A percentile compares a stretch with the other conserved stretches of the same genome.
These are phyloP conservation scores for Sclerotinia subarctica DNA, from an alignment of 2,329 filamentous ascomycete genomes.

Conservation along the genomic window DNA sequence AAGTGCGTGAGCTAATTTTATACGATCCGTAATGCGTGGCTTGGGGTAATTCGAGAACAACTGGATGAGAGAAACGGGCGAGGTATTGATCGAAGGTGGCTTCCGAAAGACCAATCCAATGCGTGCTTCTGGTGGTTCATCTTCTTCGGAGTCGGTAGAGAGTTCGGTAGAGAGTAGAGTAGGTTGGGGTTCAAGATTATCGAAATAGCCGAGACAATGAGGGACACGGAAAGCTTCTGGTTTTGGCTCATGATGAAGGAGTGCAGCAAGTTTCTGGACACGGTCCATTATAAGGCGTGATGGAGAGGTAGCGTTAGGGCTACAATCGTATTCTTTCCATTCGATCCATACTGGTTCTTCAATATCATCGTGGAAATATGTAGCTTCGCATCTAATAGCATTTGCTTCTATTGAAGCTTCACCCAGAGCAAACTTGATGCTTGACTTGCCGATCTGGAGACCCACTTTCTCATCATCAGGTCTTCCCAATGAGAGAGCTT, in stretches of 20 bases:
- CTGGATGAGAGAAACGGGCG: conserved; percentile 48
- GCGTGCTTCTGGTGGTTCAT: conserved; percentile 44
- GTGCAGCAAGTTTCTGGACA: conserved; percentile 47
- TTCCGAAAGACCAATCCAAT: conserved; percentile 55
- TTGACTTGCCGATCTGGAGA: conserved; percentile 24
- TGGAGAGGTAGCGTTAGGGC: conserved; percentile 39
- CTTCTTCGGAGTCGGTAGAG: conserved; percentile 37
- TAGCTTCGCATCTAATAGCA: conserved; percentile 42
- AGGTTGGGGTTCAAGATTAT: conserved; percentile 39
- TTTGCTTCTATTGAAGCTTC: conserved; percentile 3
- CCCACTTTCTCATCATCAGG: conserved; percentile 21
- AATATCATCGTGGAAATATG: conserved; percentile 39
- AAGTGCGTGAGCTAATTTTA: conserved; percentile 50
- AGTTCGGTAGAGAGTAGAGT: conserved; percentile 14
- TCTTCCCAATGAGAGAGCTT: conserved; percentile 43
- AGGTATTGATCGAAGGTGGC: conserved; percentile 41
- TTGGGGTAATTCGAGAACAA: conserved; percentile 44
- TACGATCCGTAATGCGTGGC: conserved; percentile 51
- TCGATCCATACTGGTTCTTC: conserved; percentile 48
- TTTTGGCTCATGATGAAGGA: conserved; percentile 48
- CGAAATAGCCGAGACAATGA: conserved; percentile 51
- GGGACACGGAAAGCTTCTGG: conserved; percentile 50
- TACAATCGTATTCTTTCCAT: conserved; percentile 49
- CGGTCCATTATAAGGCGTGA: conserved; percentile 45
- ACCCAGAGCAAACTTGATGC: conserved; percentile 19